Conservation (phyloP, 768 basidiomycete species). For the Boletus rubroflammeus region DNA sequence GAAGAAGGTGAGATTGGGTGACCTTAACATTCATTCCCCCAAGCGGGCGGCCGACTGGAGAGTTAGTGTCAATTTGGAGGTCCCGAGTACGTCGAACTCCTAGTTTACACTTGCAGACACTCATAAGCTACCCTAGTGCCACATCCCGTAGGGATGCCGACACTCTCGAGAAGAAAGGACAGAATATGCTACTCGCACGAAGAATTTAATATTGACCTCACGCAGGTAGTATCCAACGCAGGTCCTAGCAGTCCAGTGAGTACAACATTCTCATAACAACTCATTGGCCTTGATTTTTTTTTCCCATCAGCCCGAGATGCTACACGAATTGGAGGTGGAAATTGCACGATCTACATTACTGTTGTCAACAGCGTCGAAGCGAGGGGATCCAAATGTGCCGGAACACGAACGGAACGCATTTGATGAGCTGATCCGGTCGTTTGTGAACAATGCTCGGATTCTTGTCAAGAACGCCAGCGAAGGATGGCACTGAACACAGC, state of each 20-base stretch:
- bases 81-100: conserved; percentile 58
- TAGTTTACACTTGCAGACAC: not conserved
- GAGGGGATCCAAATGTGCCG: conserved; percentile 53
- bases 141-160: conserved; percentile 62
- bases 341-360: conserved; percentile 69
- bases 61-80: conserved; percentile 88
- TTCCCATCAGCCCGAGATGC: conserved; percentile 46
- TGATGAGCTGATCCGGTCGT: conserved; percentile 87
- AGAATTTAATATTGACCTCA: conserved; percentile 89
- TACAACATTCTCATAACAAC: conserved; percentile 6
- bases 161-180: conserved; percentile 75
- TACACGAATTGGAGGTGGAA: conserved; percentile 92
- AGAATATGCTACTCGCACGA: conserved; percentile 92
- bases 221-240: conserved; percentile 71
- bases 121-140: conserved; percentile 41
- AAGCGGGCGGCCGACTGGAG: conserved; percentile 86
- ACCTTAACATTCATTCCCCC: conserved; percentile 85
- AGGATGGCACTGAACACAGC: conserved; percentile 36
- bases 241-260: conserved; percentile 50
- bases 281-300: not conserved
- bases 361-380: conserved; percentile 65
- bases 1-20: conserved; percentile 78
- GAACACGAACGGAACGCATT: conserved; percentile 73
- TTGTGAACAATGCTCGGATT: conserved; percentile 92
- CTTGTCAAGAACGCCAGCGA: conserved; percentile 71